These are phyloP conservation scores for Pichia cephalocereana DNA, from an alignment of 805 yeast species.

Conservation along the genomic window DNA sequence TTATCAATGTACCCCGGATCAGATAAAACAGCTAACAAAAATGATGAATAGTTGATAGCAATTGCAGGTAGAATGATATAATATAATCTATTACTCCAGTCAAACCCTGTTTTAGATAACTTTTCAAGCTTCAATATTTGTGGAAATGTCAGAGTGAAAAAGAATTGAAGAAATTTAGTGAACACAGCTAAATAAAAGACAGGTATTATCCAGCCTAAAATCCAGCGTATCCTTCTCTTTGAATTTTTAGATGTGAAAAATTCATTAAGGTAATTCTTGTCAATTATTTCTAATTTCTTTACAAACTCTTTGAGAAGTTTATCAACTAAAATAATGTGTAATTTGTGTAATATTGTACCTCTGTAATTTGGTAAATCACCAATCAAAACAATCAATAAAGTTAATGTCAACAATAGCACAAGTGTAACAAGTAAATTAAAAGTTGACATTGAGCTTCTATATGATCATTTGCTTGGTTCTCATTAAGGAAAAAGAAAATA, in stretches of 20 bases:
- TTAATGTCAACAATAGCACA: slow-evolving; percentile 6
- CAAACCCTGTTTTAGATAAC: neutral
- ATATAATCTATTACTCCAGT: slow-evolving; percentile 10
- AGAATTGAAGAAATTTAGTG: slow-evolving; percentile 19
- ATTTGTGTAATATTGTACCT: slow-evolving; percentile 26
- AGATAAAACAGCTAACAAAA: slow-evolving; percentile 29
- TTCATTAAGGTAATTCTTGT: slow-evolving; percentile 20
- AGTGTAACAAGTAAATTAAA: neutral
- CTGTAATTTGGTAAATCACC: slow-evolving; percentile 39
- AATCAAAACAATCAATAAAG: slow-evolving; percentile 31
- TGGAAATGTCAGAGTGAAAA: slow-evolving; percentile 17
- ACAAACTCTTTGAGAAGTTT: neutral
- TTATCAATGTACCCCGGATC: slow-evolving; percentile 33
- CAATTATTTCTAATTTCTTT: slow-evolving; percentile 12
- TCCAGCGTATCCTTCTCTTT: slow-evolving; percentile 4
- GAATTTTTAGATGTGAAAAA: slow-evolving; percentile 10
- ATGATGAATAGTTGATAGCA: slow-evolving; percentile 25
- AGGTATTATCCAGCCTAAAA: slow-evolving; percentile 38
- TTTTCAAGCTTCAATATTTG: slow-evolving; percentile 9
- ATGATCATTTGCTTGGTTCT: too few relatives aligned
- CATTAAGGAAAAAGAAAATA: too few relatives aligned
- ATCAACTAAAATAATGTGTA: slow-evolving; percentile 9
- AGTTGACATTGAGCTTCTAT: neutral
- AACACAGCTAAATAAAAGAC: slow-evolving; percentile 30
- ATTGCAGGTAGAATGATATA: slow-evolving; percentile 27